Conservation (phyloP, 306 rosid genomes). For the Glycine tomentella region DNA sequence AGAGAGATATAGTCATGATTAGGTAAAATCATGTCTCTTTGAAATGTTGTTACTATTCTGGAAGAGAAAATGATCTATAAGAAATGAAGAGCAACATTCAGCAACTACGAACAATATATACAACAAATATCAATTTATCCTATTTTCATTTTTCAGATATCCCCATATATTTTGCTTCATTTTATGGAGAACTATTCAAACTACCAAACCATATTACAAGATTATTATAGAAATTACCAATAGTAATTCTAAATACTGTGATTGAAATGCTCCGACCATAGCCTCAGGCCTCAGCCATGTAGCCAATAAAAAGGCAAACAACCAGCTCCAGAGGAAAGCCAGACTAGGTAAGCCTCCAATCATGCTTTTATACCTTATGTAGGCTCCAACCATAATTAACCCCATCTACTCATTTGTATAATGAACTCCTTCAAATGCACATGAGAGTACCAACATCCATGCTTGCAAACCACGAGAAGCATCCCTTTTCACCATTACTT, state of each 20-base stretch:
- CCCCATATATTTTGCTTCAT: too few relatives aligned
- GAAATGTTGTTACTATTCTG: slow-evolving; percentile 10
- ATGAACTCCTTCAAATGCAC: slow-evolving; percentile 50
- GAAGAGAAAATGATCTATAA: slow-evolving; percentile 8
- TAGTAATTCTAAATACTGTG: slow-evolving; percentile 18
- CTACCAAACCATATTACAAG: too few relatives aligned
- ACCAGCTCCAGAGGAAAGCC: slow-evolving; percentile 19
- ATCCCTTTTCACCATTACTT: slow-evolving; percentile 63
- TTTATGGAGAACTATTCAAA: too few relatives aligned
- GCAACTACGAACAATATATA: slow-evolving; percentile 2
- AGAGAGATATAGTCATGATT: not conserved
- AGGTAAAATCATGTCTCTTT: not conserved
- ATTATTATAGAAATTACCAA: slow-evolving; percentile 38
- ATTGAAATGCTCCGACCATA: slow-evolving; percentile 34
- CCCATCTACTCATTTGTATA: slow-evolving; percentile 43
- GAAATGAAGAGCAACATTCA: slow-evolving; percentile 33
- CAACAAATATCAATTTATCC: not conserved
- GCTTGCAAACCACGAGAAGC: slow-evolving; percentile 57
- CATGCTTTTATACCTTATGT: slow-evolving; percentile 5
- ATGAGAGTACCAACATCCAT: slow-evolving; percentile 69
- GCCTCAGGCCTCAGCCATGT: not conserved
- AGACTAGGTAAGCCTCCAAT: not conserved
- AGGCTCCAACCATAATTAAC: slow-evolving; percentile 1
- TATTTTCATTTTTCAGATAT: too few relatives aligned
- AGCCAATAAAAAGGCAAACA: slow-evolving; percentile 25